These are phyloP conservation scores for Silene conica DNA, from an alignment of 148 eudicot genomes.

Conservation along the genomic window DNA sequence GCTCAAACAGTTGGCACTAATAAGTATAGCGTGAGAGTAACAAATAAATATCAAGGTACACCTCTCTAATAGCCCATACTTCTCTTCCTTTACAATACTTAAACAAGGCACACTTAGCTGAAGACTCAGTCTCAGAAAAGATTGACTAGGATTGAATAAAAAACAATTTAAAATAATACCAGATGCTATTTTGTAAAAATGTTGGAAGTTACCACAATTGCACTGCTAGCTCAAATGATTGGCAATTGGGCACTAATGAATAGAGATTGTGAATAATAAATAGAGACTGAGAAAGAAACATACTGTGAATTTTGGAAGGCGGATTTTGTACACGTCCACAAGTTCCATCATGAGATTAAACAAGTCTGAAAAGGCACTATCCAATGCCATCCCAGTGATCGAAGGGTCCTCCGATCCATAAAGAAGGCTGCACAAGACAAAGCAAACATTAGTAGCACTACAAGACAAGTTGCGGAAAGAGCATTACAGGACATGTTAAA, in stretches of 20 bases:
- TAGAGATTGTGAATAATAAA: conserved; percentile 13
- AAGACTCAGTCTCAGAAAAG: no score
- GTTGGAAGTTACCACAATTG: not conserved
- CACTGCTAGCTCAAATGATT: not conserved
- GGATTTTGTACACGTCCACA: conserved; percentile 84
- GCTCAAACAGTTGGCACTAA: no score
- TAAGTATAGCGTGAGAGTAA: no score
- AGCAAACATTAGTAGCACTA: conserved; percentile 10
- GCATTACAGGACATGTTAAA: not conserved
- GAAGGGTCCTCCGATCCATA: conserved; percentile 96
- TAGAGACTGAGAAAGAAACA: conserved; percentile 20
- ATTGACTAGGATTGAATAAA: no score
- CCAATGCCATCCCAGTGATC: conserved; percentile 85
- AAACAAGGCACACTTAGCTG: not conserved
- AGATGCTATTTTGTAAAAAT: not conserved
- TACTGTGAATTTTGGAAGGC: conserved; percentile 92
- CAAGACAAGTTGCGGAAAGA: not conserved
- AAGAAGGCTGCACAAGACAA: conserved; percentile 64
- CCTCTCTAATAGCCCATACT: not conserved
- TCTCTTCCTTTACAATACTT: not conserved
- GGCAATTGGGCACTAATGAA: conserved; percentile 3
- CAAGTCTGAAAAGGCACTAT: conserved; percentile 86
- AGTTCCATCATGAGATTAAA: conserved; percentile 90
- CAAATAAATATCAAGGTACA: not conserved
- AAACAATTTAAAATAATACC: no score